Evolutionary conservation across 2,329 filamentous ascomycete species (phyloP).

Genomic region (Laburnicola sp.): DNA sequence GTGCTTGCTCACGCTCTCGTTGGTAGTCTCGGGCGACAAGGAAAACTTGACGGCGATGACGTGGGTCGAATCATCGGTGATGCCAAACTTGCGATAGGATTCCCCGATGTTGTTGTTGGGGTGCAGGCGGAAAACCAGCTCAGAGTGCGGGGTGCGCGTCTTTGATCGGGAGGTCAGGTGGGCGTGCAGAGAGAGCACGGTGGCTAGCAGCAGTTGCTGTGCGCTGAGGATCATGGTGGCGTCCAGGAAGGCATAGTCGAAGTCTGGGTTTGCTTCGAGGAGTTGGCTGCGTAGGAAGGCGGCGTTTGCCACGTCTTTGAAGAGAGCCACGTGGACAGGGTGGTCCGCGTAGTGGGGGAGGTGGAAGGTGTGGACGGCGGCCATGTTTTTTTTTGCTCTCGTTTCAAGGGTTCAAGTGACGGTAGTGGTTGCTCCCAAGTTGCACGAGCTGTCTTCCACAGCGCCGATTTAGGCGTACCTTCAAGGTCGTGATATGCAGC

Average conservation of each 20-base stretch:
- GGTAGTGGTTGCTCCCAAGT: neutral
- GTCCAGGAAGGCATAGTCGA: conserved; percentile 94
- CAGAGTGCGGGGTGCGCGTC: conserved; percentile 85
- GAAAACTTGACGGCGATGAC: conserved; percentile 83
- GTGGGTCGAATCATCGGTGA: conserved; percentile 68
- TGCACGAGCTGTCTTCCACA: conserved; percentile 4
- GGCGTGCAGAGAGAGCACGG: conserved; percentile 75
- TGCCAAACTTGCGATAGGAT: conserved; percentile 85
- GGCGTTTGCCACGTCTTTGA: conserved; percentile 75
- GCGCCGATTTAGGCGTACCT: conserved; percentile 10
- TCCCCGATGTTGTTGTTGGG: conserved; percentile 90
- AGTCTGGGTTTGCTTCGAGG: conserved; percentile 78
- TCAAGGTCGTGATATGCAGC: neutral
- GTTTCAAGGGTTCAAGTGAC: too few relatives aligned
- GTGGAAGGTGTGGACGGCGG: conserved; percentile 65
- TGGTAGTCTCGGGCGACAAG: conserved; percentile 20
- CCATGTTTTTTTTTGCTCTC: conserved; percentile 41
- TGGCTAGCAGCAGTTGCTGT: conserved; percentile 72
- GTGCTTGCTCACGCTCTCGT: conserved; percentile 32
- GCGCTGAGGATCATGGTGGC: conserved; percentile 74
- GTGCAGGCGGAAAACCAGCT: conserved; percentile 79
- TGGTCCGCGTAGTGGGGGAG: conserved; percentile 77
- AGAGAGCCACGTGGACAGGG: conserved; percentile 73
- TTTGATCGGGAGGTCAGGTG: conserved; percentile 65
- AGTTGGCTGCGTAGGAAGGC: conserved; percentile 79